Conservation (phyloP, 345 rosid genomes). For the Excoecaria cochinchinensis region DNA sequence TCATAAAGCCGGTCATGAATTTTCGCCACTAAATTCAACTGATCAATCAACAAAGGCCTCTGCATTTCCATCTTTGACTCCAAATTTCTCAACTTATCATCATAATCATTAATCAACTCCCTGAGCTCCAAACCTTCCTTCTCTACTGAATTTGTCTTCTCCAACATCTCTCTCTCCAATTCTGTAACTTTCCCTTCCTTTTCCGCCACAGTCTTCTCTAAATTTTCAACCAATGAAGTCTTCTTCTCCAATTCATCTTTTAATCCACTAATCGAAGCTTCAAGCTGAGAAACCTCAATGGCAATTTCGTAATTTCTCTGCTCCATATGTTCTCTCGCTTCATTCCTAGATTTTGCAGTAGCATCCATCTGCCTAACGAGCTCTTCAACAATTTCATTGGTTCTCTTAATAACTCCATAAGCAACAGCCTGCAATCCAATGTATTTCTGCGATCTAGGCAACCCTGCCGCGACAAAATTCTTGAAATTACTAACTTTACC, state of each 20-base stretch:
- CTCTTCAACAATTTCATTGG: conserved; percentile 94
- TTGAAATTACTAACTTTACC: conserved; percentile 77
- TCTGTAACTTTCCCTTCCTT: conserved; percentile 56
- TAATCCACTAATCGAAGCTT: conserved; percentile 73
- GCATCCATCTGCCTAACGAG: conserved; percentile 68
- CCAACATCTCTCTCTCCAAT: conserved; percentile 50
- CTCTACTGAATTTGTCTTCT: conserved; percentile 47
- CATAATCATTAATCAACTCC: conserved; percentile 67
- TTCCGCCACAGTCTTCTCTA: conserved; percentile 54
- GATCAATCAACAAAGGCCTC: conserved; percentile 73
- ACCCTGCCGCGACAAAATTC: conserved; percentile 67
- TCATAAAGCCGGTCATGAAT: conserved; percentile 71
- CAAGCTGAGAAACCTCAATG: conserved; percentile 95
- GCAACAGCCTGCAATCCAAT: conserved; percentile 74
- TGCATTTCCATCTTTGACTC: conserved; percentile 67
- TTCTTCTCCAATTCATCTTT: conserved; percentile 68
- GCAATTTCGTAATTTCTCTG: conserved; percentile 97
- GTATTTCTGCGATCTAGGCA: conserved; percentile 83
- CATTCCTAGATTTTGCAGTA: conserved; percentile 66
- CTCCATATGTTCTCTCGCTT: conserved; percentile 88
- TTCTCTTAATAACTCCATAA: conserved; percentile 86
- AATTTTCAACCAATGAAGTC: conserved; percentile 44
- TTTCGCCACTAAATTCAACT: conserved; percentile 72
- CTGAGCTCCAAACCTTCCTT: conserved; percentile 58
- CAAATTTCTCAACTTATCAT: conserved; percentile 60